Percentiles rank a stretch among this genome's conserved stretches.
These are phyloP conservation scores for Pseudocercospora fuligena DNA, from an alignment of 2,329 filamentous ascomycete genomes.

Conservation along the genomic window DNA sequence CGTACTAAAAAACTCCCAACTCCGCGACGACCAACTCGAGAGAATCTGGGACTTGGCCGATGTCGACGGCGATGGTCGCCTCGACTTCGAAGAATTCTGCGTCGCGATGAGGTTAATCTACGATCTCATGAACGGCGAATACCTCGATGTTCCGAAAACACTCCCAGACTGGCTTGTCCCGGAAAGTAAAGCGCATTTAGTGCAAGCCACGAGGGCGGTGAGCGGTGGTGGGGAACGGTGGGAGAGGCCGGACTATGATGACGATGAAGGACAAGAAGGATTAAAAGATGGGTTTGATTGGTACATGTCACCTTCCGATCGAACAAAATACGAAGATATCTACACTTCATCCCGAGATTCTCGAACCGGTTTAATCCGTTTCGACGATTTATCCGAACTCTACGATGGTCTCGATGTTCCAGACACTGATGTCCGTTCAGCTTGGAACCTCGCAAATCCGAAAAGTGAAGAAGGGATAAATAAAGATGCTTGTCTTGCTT, in stretches of 20 bases:
- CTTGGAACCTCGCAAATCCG: constrained; percentile 97
- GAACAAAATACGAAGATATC: constrained; percentile 94
- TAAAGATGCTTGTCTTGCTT: constrained; percentile 92
- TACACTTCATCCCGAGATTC: constrained; percentile 90
- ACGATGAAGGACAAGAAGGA: constrained; percentile 78
- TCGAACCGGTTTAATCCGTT: constrained; percentile 72
- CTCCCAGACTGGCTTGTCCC: constrained; percentile 97
- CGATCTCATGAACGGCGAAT: constrained; percentile 94
- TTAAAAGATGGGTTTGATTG: constrained; percentile 98
- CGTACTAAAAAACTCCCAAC: constrained; percentile 73
- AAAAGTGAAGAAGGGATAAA: constrained; percentile 81
- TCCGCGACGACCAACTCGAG: constrained; percentile 85
- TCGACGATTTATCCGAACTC: constrained; percentile 77
- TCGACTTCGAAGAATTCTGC: constrained; percentile 99
- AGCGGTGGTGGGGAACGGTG: constrained; percentile 80
- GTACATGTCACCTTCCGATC: constrained; percentile 96
- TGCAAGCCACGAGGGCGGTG: constrained; percentile 80
- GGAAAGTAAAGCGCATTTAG: constrained; percentile 89
- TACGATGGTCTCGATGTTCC: constrained; percentile 80
- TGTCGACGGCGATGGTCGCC: constrained; percentile 93
- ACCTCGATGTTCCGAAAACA: constrained; percentile 79
- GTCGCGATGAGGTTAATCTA: constrained; percentile 98
- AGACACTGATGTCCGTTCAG: constrained; percentile 81
- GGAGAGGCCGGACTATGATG: constrained; percentile 78
- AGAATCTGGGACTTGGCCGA: constrained; percentile 96